phyloP scores from a whole-genome alignment of 2,329 filamentous ascomycete species.

The Phyllosticta ampelicida region DNA sequence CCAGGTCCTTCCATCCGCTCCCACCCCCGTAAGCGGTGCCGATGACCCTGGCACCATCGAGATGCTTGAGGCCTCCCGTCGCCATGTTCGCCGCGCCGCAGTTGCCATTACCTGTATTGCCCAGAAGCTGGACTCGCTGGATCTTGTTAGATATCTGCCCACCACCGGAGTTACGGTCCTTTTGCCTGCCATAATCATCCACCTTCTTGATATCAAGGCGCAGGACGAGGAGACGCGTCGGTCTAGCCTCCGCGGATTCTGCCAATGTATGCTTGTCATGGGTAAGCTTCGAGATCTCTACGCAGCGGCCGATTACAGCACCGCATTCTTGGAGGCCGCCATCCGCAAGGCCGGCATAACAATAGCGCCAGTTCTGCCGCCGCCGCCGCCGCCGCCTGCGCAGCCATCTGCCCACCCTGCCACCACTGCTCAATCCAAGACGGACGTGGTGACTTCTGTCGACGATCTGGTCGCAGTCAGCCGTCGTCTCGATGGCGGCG shows the following conservation, averaged over 20 bases:
- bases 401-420: slow-evolving; percentile 15
- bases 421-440: background rate
- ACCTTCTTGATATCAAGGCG: slow-evolving; percentile 85
- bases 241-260: slow-evolving; percentile 68
- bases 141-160: slow-evolving; percentile 69
- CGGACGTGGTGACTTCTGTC: slow-evolving; percentile 26
- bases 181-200: slow-evolving; percentile 85
- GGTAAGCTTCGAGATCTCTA: slow-evolving; percentile 81
- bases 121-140: slow-evolving; percentile 59
- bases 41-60: slow-evolving; percentile 44
- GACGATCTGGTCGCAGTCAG: slow-evolving; percentile 38
- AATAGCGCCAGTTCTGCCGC: slow-evolving; percentile 37
- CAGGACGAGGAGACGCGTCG: slow-evolving; percentile 60
- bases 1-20: slow-evolving; percentile 69
- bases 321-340: slow-evolving; percentile 83
- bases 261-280: slow-evolving; percentile 86
- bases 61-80: slow-evolving; percentile 70
- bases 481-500: slow-evolving; percentile 29
- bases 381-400: too few species aligned
- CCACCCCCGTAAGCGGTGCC: slow-evolving; percentile 26
- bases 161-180: slow-evolving; percentile 87
- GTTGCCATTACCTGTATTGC: slow-evolving; percentile 78
- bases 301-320: slow-evolving; percentile 90
- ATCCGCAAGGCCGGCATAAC: slow-evolving; percentile 79
- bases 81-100: slow-evolving; percentile 73